phyloP scores from a whole-genome alignment of 805 yeast genomes.

The Candida silvicultrix region DNA sequence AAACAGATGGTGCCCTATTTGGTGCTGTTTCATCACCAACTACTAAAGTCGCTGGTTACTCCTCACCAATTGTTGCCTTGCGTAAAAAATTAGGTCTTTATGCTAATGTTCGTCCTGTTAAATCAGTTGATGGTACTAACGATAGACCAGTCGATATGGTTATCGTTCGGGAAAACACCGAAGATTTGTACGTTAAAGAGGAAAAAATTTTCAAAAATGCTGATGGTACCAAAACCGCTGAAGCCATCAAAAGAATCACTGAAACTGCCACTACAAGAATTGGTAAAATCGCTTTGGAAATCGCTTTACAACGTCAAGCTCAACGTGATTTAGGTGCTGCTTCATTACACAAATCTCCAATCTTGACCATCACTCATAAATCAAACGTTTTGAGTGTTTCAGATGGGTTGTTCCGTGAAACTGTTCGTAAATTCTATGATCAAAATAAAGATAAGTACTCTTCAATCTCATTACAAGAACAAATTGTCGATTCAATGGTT shows the following conservation, averaged over 20 bases:
- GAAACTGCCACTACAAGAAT: slow-evolving; percentile 82
- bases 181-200: slow-evolving; percentile 93
- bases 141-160: slow-evolving; percentile 95
- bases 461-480: slow-evolving; percentile 74
- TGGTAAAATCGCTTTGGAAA: slow-evolving; percentile 86
- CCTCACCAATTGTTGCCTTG: slow-evolving; percentile 98
- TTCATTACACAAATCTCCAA: slow-evolving; percentile 46
- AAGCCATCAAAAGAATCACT: slow-evolving; percentile 94
- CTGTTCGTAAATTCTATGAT: slow-evolving; percentile 40
- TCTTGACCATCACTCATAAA: slow-evolving; percentile 91
- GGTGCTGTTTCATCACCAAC: slow-evolving; percentile 98
- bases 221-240: slow-evolving; percentile 89
- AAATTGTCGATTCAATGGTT: slow-evolving; percentile 98
- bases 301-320: slow-evolving; percentile 85
- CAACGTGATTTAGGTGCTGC: slow-evolving; percentile 60
- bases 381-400: slow-evolving; percentile 89
- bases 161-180: slow-evolving; percentile 97
- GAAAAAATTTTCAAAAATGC: slow-evolving; percentile 67
- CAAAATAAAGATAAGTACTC: slow-evolving; percentile 52
- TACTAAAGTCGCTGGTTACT: slow-evolving; percentile 90
- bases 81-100: slow-evolving; percentile 91
- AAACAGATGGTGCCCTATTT: slow-evolving; percentile 95
- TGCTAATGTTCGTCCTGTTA: slow-evolving; percentile 97
- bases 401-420: slow-evolving; percentile 95
- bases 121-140: slow-evolving; percentile 70